Evolutionary conservation across 441 rosid species (phyloP).

Genomic region (Adansonia gregorii): DNA sequence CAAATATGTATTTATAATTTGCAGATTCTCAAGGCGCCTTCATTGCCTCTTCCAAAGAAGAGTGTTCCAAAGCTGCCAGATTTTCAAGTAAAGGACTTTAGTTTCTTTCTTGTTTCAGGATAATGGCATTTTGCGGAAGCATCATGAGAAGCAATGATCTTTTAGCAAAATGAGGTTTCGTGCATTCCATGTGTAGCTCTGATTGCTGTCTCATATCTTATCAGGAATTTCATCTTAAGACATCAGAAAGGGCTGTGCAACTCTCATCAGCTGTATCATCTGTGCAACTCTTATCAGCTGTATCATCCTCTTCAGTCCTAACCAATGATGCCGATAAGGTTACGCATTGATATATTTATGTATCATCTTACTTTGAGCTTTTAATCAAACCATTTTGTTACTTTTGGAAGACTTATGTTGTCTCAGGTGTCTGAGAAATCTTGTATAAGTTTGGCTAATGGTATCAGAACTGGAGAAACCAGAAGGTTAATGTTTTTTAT

Average conservation of each 20-base stretch:
- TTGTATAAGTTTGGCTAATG: slow-evolving; percentile 36
- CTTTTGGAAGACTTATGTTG: background rate
- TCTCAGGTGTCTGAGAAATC: slow-evolving; percentile 55
- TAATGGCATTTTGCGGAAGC: slow-evolving; percentile 13
- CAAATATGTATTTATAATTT: slow-evolving; percentile 30
- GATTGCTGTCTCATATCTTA: slow-evolving; percentile 28
- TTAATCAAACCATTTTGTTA: background rate
- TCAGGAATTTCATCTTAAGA: slow-evolving; percentile 87
- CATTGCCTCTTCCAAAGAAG: slow-evolving; percentile 70
- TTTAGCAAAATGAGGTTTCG: background rate
- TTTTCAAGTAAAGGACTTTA: slow-evolving; percentile 56
- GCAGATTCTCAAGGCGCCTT: slow-evolving; percentile 86
- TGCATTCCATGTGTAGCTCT: slow-evolving; percentile 28
- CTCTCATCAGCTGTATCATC: slow-evolving; percentile 57
- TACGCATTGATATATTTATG: slow-evolving; percentile 8
- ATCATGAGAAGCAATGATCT: background rate
- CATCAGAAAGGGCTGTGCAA: slow-evolving; percentile 85
- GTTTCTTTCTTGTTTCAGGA: slow-evolving; percentile 10
- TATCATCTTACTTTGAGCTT: slow-evolving; percentile 1
- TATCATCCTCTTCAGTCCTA: slow-evolving; percentile 49
- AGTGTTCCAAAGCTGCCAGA: slow-evolving; percentile 75
- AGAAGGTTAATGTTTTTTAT: slow-evolving; percentile 38
- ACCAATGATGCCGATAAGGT: slow-evolving; percentile 58
- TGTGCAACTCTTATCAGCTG: slow-evolving; percentile 62
- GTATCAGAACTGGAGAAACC: slow-evolving; percentile 44